Base-by-base conservation (phyloP, 106 monocot genomes). In the Dioscorea zingiberensis region DNA sequence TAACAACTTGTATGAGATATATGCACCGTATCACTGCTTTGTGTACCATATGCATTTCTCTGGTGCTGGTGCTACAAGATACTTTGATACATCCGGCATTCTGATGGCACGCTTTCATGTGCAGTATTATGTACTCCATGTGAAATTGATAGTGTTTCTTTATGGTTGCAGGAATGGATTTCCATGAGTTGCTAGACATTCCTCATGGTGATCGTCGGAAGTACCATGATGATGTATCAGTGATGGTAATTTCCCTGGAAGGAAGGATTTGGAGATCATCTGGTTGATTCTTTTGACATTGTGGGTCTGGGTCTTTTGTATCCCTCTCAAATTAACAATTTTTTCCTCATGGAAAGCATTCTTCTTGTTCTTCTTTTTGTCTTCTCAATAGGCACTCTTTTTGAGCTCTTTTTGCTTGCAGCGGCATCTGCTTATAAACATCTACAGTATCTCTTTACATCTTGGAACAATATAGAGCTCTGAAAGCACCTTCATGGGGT, bases 191-290 rank as follows among this genome's bases (percentile, higher is more conserved):
- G 71, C 76, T 95, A 29, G 87, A 95, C 76, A 95, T 95, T 67
- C 94, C 94, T 25, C 94, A 95, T 21, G 94, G 94, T 8, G 94
- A 95, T 64, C 84, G 94, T 5, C 69, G 94, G 17, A 95, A 91
- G 64, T 95, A 95, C 44, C 94, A 95, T 27, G 94, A 95, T 60
- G 94, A 95, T 70, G 94, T 95, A 24, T 95, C 94, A 46, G 91
- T 95, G 8, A 95, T 95, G 91, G 90, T 95, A 45, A 73, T 95
- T 44, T 95, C 94, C 13, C 87, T 95, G 51, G 87, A 91, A 78
- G 94, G 94, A 60, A 78, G 87, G 78, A 91, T 95, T 67, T 95
- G 94, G 94, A 75, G 87, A 72, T 95, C 94, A 23, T 87, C 76
- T 7, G 87, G 94, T 58, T 94, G 78, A 90, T 72, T 68, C 22